Percentiles rank a stretch among this genome's conserved stretches.
Conservation (phyloP, 2,329 filamentous ascomycete genomes). For the Claviceps quebecensis region DNA sequence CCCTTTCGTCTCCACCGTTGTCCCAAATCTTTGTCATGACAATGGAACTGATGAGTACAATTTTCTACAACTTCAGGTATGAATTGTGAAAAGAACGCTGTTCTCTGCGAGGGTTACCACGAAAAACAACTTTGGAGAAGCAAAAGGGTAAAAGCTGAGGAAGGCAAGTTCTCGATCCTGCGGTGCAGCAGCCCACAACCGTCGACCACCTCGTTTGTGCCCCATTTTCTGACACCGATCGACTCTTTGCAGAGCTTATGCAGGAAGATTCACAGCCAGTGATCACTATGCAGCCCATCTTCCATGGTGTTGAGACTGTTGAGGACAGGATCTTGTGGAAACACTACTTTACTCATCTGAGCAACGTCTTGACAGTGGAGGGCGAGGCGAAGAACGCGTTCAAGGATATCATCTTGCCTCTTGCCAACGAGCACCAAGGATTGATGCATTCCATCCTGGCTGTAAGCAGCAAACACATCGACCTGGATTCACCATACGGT, state of each 20-base stretch:
- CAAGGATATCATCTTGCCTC: constrained; percentile 67
- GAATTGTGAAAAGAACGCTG: constrained; percentile 88
- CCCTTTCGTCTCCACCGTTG: not conserved
- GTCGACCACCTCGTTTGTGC: not conserved
- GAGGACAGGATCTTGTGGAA: constrained; percentile 71
- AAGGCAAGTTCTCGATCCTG: constrained; percentile 31
- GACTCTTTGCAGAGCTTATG: constrained; percentile 27
- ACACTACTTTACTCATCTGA: constrained; percentile 69
- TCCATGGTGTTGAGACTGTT: constrained; percentile 66
- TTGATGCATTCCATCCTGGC: constrained; percentile 86
- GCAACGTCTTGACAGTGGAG: constrained; percentile 68
- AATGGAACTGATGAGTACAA: not conserved
- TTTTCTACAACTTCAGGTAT: constrained; percentile 36
- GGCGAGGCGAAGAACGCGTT: constrained; percentile 74
- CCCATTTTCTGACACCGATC: not conserved
- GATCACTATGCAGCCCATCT: constrained; percentile 50
- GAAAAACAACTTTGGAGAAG: constrained; percentile 80
- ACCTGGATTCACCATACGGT: constrained; percentile 44
- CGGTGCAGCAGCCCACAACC: not conserved
- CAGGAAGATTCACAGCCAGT: constrained; percentile 34
- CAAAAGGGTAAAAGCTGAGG: constrained; percentile 61
- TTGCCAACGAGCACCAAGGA: constrained; percentile 65
- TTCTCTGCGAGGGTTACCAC: constrained; percentile 81
- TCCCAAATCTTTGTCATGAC: not conserved
- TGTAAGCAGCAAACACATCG: constrained; percentile 64